Conservation (phyloP, 208 protist species). For the Leishmania amazonensis region DNA sequence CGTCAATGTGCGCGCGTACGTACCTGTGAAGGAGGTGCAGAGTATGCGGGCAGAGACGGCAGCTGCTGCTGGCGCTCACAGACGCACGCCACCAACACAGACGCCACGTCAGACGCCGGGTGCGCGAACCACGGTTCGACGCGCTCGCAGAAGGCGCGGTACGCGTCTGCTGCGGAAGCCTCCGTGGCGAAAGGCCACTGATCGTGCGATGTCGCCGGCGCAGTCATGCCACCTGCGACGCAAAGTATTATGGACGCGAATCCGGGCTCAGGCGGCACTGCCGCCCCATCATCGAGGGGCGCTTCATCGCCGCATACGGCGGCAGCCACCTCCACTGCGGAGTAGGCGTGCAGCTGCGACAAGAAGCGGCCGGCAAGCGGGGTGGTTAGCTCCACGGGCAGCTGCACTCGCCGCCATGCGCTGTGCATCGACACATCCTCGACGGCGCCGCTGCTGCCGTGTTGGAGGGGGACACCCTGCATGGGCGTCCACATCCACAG, state of each 20-base stretch:
- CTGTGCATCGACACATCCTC: slow-evolving; percentile 14
- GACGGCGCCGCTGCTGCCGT: neutral
- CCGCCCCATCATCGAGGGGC: neutral
- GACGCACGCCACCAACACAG: slow-evolving; percentile 9
- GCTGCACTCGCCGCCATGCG: slow-evolving; percentile 45
- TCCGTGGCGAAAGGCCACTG: neutral
- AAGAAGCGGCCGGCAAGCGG: slow-evolving; percentile 43
- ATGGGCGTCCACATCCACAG: slow-evolving; percentile 59
- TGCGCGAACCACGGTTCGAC: slow-evolving; percentile 27
- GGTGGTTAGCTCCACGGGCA: slow-evolving; percentile 19
- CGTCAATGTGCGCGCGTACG: neutral
- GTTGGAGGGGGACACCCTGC: neutral
- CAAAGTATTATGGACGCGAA: slow-evolving; percentile 24
- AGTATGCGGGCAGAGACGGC: neutral
- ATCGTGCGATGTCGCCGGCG: neutral
- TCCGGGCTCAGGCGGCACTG: slow-evolving; percentile 1
- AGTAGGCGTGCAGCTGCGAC: slow-evolving; percentile 35
- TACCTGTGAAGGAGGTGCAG: neutral
- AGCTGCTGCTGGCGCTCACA: slow-evolving; percentile 9
- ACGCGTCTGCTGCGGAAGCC: neutral
- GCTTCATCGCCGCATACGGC: neutral
- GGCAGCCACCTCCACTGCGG: slow-evolving; percentile 22
- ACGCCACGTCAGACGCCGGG: slow-evolving; percentile 4
- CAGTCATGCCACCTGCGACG: slow-evolving; percentile 21
- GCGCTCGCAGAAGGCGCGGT: slow-evolving; percentile 10